These are phyloP conservation scores for Polyporus tsugae DNA, from an alignment of 1,284 basidiomycete genomes.

Conservation along the genomic window DNA sequence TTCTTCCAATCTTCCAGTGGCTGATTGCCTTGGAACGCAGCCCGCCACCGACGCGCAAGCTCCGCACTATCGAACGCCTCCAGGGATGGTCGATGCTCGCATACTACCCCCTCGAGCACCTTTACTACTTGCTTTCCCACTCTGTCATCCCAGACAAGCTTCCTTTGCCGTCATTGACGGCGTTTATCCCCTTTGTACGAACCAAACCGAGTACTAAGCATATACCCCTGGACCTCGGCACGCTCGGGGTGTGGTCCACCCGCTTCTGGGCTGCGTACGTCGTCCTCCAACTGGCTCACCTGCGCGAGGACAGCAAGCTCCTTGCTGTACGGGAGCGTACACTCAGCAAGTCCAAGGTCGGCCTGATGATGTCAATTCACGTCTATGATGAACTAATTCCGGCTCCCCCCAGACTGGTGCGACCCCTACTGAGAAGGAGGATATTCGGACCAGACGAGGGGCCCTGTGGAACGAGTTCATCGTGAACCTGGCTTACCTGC, in stretches of 20 bases:
- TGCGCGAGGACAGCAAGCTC: conserved; percentile 71
- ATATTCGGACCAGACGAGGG: conserved; percentile 68
- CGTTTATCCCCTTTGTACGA: conserved; percentile 40
- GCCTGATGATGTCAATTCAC: neutral
- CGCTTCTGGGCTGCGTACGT: conserved; percentile 84
- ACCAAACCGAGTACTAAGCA: conserved; percentile 44
- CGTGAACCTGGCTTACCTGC: conserved; percentile 80
- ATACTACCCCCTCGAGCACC: conserved; percentile 85
- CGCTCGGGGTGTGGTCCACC: conserved; percentile 67
- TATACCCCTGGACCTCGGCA: conserved; percentile 55
- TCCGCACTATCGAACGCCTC: conserved; percentile 80
- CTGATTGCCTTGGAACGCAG: conserved; percentile 74
- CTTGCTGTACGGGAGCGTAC: conserved; percentile 60
- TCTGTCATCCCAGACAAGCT: conserved; percentile 66
- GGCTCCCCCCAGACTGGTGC: conserved; percentile 36
- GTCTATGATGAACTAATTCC: neutral
- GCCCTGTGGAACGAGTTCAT: conserved; percentile 79
- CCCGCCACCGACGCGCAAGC: conserved; percentile 70
- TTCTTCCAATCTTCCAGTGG: conserved; percentile 83
- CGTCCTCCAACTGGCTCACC: conserved; percentile 74
- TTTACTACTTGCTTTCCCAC: conserved; percentile 74
- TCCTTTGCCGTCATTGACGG: conserved; percentile 51
- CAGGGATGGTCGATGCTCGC: conserved; percentile 87
- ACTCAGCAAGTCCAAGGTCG: conserved; percentile 64
- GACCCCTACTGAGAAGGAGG: conserved; percentile 59